These are phyloP conservation scores for Debaryomyces subglobosus DNA, from an alignment of 1,139 yeast species.

Conservation along the genomic window DNA sequence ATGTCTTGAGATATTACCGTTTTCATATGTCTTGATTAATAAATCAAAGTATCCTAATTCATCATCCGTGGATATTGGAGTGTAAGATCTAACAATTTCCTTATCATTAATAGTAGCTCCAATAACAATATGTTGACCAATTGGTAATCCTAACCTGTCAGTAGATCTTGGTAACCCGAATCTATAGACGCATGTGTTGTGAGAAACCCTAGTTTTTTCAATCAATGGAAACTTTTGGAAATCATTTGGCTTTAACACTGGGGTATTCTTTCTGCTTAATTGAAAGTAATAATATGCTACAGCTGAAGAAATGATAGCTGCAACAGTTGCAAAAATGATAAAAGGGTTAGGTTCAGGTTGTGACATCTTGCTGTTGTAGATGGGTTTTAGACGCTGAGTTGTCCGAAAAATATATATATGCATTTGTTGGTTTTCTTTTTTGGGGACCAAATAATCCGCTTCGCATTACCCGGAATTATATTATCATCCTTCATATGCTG, in stretches of 20 bases:
- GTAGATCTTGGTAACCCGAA: constrained; percentile 79
- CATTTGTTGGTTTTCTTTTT: constrained; percentile 1
- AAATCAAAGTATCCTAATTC: constrained; percentile 88
- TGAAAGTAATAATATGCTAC: constrained; percentile 42
- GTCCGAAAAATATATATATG: constrained; percentile 1
- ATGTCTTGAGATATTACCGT: constrained; percentile 83
- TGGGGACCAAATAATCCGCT: neutral
- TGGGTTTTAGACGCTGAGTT: neutral
- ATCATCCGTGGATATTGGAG: constrained; percentile 88
- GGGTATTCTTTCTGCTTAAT: constrained; percentile 43
- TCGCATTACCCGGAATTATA: constrained; percentile 9
- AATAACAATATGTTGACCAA: constrained; percentile 90
- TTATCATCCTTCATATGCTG: neutral
- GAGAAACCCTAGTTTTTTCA: constrained; percentile 75
- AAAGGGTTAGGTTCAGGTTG: constrained; percentile 41
- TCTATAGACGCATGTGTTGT: constrained; percentile 83
- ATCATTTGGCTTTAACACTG: constrained; percentile 64
- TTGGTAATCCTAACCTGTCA: constrained; percentile 85
- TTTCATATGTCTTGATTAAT: constrained; percentile 88
- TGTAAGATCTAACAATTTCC: constrained; percentile 87
- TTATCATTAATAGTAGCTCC: constrained; percentile 69
- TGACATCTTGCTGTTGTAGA: constrained; percentile 9
- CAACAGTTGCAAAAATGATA: constrained; percentile 42
- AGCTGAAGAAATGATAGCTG: constrained; percentile 42
- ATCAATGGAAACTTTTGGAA: constrained; percentile 84